These are phyloP conservation scores for Immersiella caudata DNA, from an alignment of 495 filamentous ascomycete genomes.

Conservation along the genomic window DNA sequence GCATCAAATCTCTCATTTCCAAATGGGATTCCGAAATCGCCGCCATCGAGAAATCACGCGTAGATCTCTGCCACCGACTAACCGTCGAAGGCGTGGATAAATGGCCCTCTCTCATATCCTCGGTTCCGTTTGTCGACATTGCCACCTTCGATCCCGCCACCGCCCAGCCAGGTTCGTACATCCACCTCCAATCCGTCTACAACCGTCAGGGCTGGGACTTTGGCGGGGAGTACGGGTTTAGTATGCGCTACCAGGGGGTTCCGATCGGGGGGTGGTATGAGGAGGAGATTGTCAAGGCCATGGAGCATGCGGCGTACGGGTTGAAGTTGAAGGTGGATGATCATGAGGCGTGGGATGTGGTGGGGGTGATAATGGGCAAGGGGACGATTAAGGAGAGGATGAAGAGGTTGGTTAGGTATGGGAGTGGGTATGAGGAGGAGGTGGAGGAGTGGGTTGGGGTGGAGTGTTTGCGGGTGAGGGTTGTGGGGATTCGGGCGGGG, in stretches of 20 bases:
- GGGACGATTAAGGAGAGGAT: constrained; percentile 14
- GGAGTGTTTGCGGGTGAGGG: constrained; percentile 7
- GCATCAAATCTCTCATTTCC: constrained; percentile 4
- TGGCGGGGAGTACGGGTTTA: constrained; percentile 21
- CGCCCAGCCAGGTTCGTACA: constrained; percentile 8
- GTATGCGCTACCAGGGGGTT: constrained; percentile 25
- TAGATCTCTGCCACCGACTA: constrained; percentile 2
- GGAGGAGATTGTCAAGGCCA: constrained; percentile 4
- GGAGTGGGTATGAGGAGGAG: constrained; percentile 13
- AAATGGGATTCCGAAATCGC: constrained; percentile 15
- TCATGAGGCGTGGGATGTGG: constrained; percentile 18
- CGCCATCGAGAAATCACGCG: constrained; percentile 3
- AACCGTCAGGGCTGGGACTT: constrained; percentile 19
- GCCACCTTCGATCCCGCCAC: constrained; percentile 13
- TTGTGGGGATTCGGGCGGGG: no score
- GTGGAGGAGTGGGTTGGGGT: constrained; percentile 16
- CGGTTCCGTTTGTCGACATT: not conserved
- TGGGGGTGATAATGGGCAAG: constrained; percentile 10
- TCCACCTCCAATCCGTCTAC: constrained; percentile 13
- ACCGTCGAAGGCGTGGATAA: not conserved
- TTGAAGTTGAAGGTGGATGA: constrained; percentile 17
- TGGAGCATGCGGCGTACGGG: constrained; percentile 18
- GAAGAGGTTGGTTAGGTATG: not conserved
- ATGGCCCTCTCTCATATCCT: constrained; percentile 6
- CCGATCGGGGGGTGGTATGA: constrained; percentile 20